These are phyloP conservation scores for Plasmodium inui DNA, from an alignment of 169 alveolate species.

Conservation along the genomic window DNA sequence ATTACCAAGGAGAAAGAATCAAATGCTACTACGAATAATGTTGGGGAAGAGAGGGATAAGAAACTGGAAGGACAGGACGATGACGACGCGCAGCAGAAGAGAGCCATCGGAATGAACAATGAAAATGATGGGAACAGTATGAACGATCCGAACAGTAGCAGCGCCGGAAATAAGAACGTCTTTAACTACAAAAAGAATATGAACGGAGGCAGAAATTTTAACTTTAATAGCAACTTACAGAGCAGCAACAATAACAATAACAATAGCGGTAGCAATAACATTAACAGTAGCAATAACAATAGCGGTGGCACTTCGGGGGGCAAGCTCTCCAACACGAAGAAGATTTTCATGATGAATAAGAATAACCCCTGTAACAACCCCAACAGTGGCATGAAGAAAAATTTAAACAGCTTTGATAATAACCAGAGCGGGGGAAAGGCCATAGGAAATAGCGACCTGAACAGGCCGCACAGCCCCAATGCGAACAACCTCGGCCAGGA, in stretches of 20 bases:
- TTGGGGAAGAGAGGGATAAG: background rate
- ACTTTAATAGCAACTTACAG: background rate
- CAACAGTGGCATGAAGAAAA: conserved; percentile 25
- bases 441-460: background rate
- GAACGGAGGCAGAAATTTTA: conserved; percentile 26
- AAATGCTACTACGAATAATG: background rate
- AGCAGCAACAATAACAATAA: background rate
- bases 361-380: conserved; percentile 11
- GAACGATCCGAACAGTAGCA: conserved; percentile 5
- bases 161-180: conserved; percentile 12
- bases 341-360: conserved; percentile 50
- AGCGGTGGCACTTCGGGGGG: background rate
- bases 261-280: background rate
- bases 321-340: conserved; percentile 4
- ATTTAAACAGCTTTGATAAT: conserved; percentile 26
- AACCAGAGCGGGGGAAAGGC: background rate
- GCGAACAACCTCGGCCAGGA: background rate
- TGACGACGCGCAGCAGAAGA: background rate
- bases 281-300: background rate
- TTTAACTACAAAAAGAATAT: conserved; percentile 28
- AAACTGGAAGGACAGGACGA: conserved; percentile 15
- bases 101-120: background rate
- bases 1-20: conserved; percentile 43
- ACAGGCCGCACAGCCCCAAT: background rate
- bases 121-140: background rate